A percentile compares a stretch with the other conserved stretches of the same genome.
phyloP scores from a whole-genome alignment of 2,329 filamentous ascomycete genomes.

The Beauveria australis region DNA sequence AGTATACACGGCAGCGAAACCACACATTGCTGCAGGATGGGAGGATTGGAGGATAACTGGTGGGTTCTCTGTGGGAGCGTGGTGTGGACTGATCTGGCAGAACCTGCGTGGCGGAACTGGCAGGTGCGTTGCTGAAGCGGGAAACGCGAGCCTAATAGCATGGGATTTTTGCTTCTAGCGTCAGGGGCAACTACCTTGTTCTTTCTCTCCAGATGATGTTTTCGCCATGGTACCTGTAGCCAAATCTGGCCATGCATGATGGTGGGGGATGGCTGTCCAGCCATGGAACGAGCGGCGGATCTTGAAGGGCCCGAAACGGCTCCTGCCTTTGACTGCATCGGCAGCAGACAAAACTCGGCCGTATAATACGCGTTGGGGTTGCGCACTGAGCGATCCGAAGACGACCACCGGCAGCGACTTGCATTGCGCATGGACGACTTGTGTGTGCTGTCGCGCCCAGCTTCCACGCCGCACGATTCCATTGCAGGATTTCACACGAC shows the following conservation, averaged over 20 bases:
- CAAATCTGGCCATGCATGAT: background rate
- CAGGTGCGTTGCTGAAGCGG: background rate
- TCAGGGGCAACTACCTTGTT: background rate
- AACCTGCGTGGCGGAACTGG: background rate
- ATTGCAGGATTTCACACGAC: background rate
- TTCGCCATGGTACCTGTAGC: background rate
- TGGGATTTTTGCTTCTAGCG: background rate
- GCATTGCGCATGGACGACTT: background rate
- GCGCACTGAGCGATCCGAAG: background rate
- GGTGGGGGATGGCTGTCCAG: background rate
- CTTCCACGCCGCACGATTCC: background rate
- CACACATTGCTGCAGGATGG: background rate
- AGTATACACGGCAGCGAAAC: background rate
- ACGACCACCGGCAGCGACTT: background rate
- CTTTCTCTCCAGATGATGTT: background rate
- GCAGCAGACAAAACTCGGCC: background rate
- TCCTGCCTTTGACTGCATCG: background rate
- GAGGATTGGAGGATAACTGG: background rate
- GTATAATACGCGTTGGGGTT: background rate
- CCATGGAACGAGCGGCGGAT: background rate
- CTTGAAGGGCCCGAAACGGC: background rate
- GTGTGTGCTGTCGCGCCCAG: background rate
- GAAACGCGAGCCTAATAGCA: background rate
- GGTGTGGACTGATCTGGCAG: background rate
- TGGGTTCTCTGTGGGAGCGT: background rate